Percentiles rank a stretch among this genome's conserved stretches.
These are phyloP conservation scores for Cucurbita argyrosperma DNA, from an alignment of 306 rosid species.

Conservation along the genomic window DNA sequence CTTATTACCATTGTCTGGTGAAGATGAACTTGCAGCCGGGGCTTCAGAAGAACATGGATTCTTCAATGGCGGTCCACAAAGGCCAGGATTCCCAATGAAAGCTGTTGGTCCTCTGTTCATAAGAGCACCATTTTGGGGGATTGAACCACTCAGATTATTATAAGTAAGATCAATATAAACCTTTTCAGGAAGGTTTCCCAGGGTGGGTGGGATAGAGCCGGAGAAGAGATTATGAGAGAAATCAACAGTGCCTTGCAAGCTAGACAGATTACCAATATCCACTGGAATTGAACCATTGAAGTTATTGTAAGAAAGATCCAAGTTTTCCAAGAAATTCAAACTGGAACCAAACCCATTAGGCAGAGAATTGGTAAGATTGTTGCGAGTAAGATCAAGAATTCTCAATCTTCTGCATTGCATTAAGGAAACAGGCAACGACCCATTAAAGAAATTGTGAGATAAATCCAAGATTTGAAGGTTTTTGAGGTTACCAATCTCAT, in stretches of 20 bases:
- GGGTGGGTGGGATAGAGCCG: slow-evolving; percentile 71
- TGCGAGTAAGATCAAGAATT: slow-evolving; percentile 48
- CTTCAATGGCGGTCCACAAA: slow-evolving; percentile 96
- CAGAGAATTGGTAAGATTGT: slow-evolving; percentile 62
- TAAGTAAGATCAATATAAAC: slow-evolving; percentile 88
- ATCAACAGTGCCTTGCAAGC: slow-evolving; percentile 82
- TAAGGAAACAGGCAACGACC: slow-evolving; percentile 53
- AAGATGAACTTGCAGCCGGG: slow-evolving; percentile 36
- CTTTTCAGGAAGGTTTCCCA: slow-evolving; percentile 93
- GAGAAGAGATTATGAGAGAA: slow-evolving; percentile 75
- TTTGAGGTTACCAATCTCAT: slow-evolving; percentile 61
- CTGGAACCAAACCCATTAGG: slow-evolving; percentile 52
- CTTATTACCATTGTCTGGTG: slow-evolving; percentile 34
- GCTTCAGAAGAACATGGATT: slow-evolving; percentile 54
- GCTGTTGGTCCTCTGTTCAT: slow-evolving; percentile 99
- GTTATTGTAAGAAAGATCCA: slow-evolving; percentile 62
- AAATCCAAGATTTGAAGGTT: slow-evolving; percentile 81
- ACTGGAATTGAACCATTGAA: slow-evolving; percentile 69
- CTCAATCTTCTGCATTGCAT: slow-evolving; percentile 64
- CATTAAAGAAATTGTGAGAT: slow-evolving; percentile 62
- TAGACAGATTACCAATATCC: slow-evolving; percentile 70
- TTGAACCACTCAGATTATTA: slow-evolving; percentile 71
- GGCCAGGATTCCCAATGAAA: slow-evolving; percentile 78
- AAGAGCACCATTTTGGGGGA: slow-evolving; percentile 93
- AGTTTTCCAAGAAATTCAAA: slow-evolving; percentile 45